Percentiles rank a stretch among this genome's conserved stretches.
These are phyloP conservation scores for Cotoneaster glaucophyllus DNA, from an alignment of 306 rosid genomes.

Conservation along the genomic window DNA sequence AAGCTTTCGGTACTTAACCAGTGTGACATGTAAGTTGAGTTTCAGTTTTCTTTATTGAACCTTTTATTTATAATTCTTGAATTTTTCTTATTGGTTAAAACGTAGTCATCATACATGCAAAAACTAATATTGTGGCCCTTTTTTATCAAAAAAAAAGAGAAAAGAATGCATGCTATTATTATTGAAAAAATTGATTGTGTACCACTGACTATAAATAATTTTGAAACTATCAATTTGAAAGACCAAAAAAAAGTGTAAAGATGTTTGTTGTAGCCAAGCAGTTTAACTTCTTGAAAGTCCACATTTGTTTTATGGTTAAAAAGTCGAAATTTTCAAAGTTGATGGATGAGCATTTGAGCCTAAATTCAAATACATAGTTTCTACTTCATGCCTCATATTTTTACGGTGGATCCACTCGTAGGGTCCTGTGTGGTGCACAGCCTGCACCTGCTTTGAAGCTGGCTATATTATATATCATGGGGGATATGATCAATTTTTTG, in stretches of 20 bases:
- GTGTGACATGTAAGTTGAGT: constrained; percentile 73
- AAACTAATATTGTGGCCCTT: neutral
- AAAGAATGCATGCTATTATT: too few relatives aligned
- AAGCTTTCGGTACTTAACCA: constrained; percentile 75
- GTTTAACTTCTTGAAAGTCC: too few relatives aligned
- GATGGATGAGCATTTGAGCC: too few relatives aligned
- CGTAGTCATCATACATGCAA: neutral
- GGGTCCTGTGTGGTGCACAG: neutral
- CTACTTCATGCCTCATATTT: neutral
- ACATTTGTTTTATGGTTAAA: too few relatives aligned
- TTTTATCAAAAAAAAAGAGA: neutral
- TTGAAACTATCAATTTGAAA: too few relatives aligned
- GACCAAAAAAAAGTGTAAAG: too few relatives aligned
- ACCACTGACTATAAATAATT: too few relatives aligned
- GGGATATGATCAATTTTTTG: neutral
- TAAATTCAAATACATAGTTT: too few relatives aligned
- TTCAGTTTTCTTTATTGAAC: neutral
- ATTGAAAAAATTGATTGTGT: too few relatives aligned
- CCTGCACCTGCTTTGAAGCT: neutral
- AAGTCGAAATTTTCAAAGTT: neutral
- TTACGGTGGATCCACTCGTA: neutral
- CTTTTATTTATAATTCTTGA: neutral
- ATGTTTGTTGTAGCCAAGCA: too few relatives aligned
- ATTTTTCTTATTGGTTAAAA: neutral
- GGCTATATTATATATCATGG: neutral